These are phyloP conservation scores for Pisolithus sp. DNA, from an alignment of 768 basidiomycete genomes.

Conservation along the genomic window DNA sequence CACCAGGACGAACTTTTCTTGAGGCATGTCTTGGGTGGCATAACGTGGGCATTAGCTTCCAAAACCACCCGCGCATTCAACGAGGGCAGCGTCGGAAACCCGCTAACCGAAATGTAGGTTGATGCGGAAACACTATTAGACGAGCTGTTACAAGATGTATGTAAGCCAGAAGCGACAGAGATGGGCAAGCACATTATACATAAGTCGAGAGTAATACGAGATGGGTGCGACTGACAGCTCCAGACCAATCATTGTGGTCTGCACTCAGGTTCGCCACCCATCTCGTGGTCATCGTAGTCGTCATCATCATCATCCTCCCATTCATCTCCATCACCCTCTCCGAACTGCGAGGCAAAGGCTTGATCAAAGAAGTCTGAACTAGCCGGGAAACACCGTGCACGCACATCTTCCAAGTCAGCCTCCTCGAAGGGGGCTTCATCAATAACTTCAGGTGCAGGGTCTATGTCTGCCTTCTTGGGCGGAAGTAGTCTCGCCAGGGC, in stretches of 20 bases:
- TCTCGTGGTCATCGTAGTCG: conserved; percentile 37
- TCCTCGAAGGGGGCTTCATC: conserved; percentile 70
- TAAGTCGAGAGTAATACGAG: not conserved
- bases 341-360: conserved; percentile 64
- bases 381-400: conserved; percentile 72
- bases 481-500: conserved; percentile 63
- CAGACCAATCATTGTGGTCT: conserved; percentile 42
- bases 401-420: conserved; percentile 76
- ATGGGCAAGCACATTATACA: conserved; percentile 12
- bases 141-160: conserved; percentile 22
- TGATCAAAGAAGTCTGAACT: conserved; percentile 72
- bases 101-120: conserved; percentile 4
- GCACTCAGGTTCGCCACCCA: conserved; percentile 50
- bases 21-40: conserved; percentile 67
- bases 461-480: conserved; percentile 67
- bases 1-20: conserved; percentile 61
- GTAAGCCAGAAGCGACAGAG: conserved; percentile 20
- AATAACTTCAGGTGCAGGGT: conserved; percentile 64
- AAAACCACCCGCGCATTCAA: conserved; percentile 69
- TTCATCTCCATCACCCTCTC: conserved; percentile 53
- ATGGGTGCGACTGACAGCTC: too few relatives aligned
- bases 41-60: conserved; percentile 65
- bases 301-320: conserved; percentile 71
- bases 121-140: conserved; percentile 15
- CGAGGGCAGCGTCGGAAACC: conserved; percentile 54